These are phyloP conservation scores for Colletotrichum theobromicola DNA, from an alignment of 2,329 filamentous ascomycete genomes.

Conservation along the genomic window DNA sequence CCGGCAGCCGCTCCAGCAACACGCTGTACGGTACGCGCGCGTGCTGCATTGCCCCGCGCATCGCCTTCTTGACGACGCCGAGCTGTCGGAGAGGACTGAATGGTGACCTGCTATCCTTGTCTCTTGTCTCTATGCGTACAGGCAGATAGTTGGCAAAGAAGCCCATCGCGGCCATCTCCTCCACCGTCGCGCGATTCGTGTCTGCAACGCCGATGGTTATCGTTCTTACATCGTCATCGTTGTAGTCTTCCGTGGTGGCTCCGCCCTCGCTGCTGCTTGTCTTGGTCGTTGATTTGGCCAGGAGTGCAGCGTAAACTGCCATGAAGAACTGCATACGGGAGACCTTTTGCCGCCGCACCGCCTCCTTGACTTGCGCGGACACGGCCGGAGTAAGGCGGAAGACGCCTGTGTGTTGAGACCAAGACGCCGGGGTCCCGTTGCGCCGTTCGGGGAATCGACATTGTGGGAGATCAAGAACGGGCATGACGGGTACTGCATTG, in stretches of 20 bases:
- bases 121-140: conserved; percentile 37
- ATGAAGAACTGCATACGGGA: neutral
- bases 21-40: neutral
- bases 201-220: conserved; percentile 52
- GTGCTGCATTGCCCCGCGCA: neutral
- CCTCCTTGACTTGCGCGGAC: neutral
- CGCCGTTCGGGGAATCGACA: neutral
- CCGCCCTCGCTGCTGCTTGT: neutral
- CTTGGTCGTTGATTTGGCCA: neutral
- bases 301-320: neutral
- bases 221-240: neutral
- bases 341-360: neutral
- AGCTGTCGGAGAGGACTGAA: neutral
- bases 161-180: conserved; percentile 43
- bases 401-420: neutral
- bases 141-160: conserved; percentile 54
- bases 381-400: neutral
- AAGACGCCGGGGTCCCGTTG: neutral
- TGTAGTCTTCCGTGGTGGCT: neutral
- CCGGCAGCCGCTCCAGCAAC: neutral
- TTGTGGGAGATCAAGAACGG: neutral
- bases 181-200: conserved; percentile 40
- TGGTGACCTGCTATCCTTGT: neutral
- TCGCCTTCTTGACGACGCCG: neutral
- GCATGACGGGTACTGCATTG: neutral